Conservation (phyloP, 495 filamentous ascomycete genomes). For the Emericellopsis terricola region DNA sequence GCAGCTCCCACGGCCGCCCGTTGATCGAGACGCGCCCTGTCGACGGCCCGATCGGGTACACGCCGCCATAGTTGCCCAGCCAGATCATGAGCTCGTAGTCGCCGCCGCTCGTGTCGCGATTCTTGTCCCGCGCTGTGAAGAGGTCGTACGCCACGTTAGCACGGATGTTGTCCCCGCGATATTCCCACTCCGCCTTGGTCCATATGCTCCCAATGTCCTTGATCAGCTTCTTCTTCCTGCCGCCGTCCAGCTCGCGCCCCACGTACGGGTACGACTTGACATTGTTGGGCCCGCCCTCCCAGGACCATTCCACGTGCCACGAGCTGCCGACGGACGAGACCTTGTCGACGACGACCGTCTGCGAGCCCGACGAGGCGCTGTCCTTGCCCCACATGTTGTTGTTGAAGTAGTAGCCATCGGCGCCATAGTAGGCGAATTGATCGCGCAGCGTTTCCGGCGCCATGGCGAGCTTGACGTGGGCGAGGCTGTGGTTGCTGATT, state of each 20-base stretch:
- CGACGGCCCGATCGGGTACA: slow-evolving; percentile 23
- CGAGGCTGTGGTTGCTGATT: no score
- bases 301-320: slow-evolving; percentile 24
- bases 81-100: slow-evolving; percentile 35
- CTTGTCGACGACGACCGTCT: slow-evolving; percentile 22
- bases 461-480: neutral
- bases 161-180: slow-evolving; percentile 17
- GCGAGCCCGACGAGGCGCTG: slow-evolving; percentile 17
- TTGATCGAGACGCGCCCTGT: slow-evolving; percentile 13
- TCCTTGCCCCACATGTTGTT: slow-evolving; percentile 29
- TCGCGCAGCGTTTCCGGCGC: slow-evolving; percentile 14
- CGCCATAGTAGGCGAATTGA: slow-evolving; percentile 18
- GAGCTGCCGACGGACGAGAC: slow-evolving; percentile 11
- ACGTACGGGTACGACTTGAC: slow-evolving; percentile 30
- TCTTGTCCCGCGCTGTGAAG: slow-evolving; percentile 25
- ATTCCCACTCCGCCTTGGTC: slow-evolving; percentile 20
- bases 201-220: slow-evolving; percentile 18
- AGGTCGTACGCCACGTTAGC: slow-evolving; percentile 30
- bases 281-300: slow-evolving; percentile 18
- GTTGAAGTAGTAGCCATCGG: slow-evolving; percentile 21
- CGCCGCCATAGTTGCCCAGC: slow-evolving; percentile 11
- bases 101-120: slow-evolving; percentile 22
- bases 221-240: slow-evolving; percentile 15
- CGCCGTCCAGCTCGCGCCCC: slow-evolving; percentile 5
- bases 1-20: slow-evolving; percentile 20